phyloP scores from a whole-genome alignment of 2,329 filamentous ascomycete genomes.

The Myriosclerotinia duriaeana region DNA sequence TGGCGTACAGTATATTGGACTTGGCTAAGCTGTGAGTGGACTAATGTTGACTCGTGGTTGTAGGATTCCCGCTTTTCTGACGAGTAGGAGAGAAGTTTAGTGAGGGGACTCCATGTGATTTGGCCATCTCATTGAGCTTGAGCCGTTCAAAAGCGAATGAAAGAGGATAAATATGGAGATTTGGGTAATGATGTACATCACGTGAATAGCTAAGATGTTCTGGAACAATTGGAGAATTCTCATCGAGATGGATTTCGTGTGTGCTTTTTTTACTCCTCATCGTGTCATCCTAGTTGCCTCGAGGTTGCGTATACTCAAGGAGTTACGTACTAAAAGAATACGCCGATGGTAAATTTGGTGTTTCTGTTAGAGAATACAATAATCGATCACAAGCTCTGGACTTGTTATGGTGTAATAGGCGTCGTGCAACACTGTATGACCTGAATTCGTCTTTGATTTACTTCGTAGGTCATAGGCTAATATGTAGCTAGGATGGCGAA shows the following conservation, averaged over 20 bases:
- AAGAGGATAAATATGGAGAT: background rate
- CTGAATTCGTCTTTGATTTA: slow-evolving; percentile 3
- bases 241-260: slow-evolving; percentile 15
- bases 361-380: slow-evolving; percentile 5
- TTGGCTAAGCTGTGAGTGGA: slow-evolving; percentile 13
- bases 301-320: background rate
- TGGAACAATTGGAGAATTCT: slow-evolving; percentile 17
- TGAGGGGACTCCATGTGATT: slow-evolving; percentile 19
- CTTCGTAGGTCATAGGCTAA: background rate
- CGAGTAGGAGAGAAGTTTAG: slow-evolving; percentile 3
- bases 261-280: slow-evolving; percentile 9
- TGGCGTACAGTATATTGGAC: background rate
- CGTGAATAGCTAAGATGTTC: slow-evolving; percentile 16
- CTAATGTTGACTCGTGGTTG: slow-evolving; percentile 17
- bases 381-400: slow-evolving; percentile 22
- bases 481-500: background rate
- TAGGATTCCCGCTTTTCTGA: slow-evolving; percentile 14
- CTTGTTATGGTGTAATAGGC: slow-evolving; percentile 7
- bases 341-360: slow-evolving; percentile 19
- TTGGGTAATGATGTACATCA: slow-evolving; percentile 5
- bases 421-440: background rate
- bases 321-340: slow-evolving; percentile 8
- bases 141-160: slow-evolving; percentile 20
- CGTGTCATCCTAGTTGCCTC: background rate
- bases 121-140: slow-evolving; percentile 7